A percentile compares a stretch with the other conserved stretches of the same genome.
phyloP scores from a whole-genome alignment of 176 grass and related monocot genomes.

The Metroxylon sagu region DNA sequence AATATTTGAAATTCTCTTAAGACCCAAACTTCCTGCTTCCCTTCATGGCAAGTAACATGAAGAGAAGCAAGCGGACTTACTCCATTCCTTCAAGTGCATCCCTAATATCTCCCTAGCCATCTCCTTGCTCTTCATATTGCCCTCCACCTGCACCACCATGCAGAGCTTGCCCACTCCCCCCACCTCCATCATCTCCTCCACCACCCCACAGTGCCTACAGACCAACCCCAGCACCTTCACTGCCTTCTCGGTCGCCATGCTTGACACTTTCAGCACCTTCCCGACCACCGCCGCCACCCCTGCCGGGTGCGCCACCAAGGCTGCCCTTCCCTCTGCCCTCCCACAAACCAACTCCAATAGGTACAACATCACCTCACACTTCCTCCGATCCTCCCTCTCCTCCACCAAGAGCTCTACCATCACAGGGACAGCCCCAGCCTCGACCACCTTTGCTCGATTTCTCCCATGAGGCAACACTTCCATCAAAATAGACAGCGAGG shows the following conservation, averaged over 20 bases:
- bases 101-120: slow-evolving; percentile 1
- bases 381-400: slow-evolving; percentile 6
- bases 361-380: slow-evolving; percentile 14
- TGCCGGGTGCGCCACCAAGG: slow-evolving; percentile 9
- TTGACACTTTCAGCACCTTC: slow-evolving; percentile 9
- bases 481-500: neutral
- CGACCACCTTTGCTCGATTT: neutral
- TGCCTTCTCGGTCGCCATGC: slow-evolving; percentile 1
- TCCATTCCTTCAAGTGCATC: slow-evolving; percentile 12
- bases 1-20: too few relatives aligned
- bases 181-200: slow-evolving; percentile 20
- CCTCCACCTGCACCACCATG: slow-evolving; percentile 16
- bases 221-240: slow-evolving; percentile 14
- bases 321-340: slow-evolving; percentile 18
- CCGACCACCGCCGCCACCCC: slow-evolving; percentile 18
- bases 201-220: slow-evolving; percentile 12
- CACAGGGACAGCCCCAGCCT: slow-evolving; percentile 5
- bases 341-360: slow-evolving; percentile 8
- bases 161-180: slow-evolving; percentile 14
- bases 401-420: slow-evolving; percentile 16
- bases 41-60: slow-evolving; percentile 5
- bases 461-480: slow-evolving; percentile 1
- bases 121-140: neutral
- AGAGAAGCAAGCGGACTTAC: slow-evolving; percentile 16
- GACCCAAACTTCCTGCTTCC: too few relatives aligned